Base-by-base conservation (phyloP, 1,284 basidiomycete species). In the Blastosporella zonata region DNA sequence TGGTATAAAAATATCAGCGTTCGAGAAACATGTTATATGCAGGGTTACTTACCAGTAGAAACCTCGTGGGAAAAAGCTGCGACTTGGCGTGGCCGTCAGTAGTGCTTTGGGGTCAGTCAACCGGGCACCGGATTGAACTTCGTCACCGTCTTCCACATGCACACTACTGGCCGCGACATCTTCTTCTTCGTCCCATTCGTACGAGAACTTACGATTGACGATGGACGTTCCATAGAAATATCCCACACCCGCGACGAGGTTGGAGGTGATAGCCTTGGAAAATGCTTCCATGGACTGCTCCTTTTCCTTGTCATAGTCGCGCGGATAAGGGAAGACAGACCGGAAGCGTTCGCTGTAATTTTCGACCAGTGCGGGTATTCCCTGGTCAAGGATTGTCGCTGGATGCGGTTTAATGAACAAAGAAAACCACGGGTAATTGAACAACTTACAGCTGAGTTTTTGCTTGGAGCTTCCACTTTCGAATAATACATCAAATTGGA, bases 221-320 rank as follows among this genome's bases (percentile, higher is more conserved):
- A 97, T 86, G 0, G 91, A 93, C 2, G 78, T 81, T n/a, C 94
- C 94, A 59, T 94, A 88, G 67, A 93, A 97, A 69, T 95, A 97
- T 9, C 95, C 94, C 39, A 97, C 84, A 31, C 94, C 94, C 43
- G 91, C 94, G 10, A 96, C 68, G 37, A 97, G 77, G 63, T 93
- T 96, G 0, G 94, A 87, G 0, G 92, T 94, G 52, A 96, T 80
- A 12, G 87, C 86, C 60, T 89, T 87, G 1, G 93, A 95, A 63
- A 95, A 95, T 0, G 70, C 72, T 49, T 83, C 70, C 15, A 90
- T 65, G n/a, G 72, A 67, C 48, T 77, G 68, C 41, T 68, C 66
- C 46, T 77, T 70, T 6, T 74, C 67, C 1, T 72, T 71, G 46
- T 71, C 65, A 57, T 76, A 81, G 49, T 80, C 77, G 2, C 70